These are phyloP conservation scores for Mortierella sp. DNA, from an alignment of 371 early-diverging fungal species.

Conservation along the genomic window DNA sequence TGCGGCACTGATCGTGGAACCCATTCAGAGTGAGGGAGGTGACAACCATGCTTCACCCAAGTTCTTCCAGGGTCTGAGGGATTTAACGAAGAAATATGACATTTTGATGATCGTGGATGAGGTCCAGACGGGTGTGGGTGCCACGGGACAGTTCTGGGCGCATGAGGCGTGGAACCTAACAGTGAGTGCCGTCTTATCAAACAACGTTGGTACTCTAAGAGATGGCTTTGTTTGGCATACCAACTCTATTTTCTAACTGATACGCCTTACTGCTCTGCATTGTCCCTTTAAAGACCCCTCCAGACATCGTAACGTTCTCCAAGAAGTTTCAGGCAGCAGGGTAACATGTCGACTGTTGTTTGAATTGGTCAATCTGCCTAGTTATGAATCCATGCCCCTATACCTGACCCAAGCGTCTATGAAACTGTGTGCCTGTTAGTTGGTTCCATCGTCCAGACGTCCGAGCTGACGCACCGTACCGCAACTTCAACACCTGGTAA, in stretches of 20 bases:
- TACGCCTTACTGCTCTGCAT: too few species aligned
- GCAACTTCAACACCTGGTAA: constrained; percentile 80
- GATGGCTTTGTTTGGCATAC: too few species aligned
- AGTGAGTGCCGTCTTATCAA: constrained; percentile 15
- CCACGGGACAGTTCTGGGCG: constrained; percentile 86
- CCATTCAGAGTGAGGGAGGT: constrained; percentile 90
- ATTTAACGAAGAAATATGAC: constrained; percentile 69
- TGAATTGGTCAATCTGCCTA: too few species aligned
- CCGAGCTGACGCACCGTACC: constrained; percentile 70
- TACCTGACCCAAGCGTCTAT: too few species aligned
- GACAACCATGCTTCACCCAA: constrained; percentile 77
- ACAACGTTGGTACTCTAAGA: too few species aligned
- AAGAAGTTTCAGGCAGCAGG: constrained; percentile 86
- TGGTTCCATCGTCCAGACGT: constrained; percentile 70
- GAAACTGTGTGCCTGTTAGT: constrained; percentile 8
- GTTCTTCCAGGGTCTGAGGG: constrained; percentile 75
- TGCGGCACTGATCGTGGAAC: constrained; percentile 84
- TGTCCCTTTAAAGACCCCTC: constrained; percentile 65
- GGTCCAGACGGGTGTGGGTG: constrained; percentile 88
- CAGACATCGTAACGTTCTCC: constrained; percentile 83
- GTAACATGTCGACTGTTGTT: constrained; percentile 1
- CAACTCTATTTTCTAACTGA: too few species aligned
- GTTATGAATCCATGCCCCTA: too few species aligned
- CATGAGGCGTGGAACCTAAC: constrained; percentile 78
- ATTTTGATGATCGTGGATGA: constrained; percentile 87